Percentiles rank a stretch among this genome's conserved stretches.
Evolutionary conservation across 2,329 filamentous ascomycete genomes (phyloP).

Genomic region (Fusarium sp.): DNA sequence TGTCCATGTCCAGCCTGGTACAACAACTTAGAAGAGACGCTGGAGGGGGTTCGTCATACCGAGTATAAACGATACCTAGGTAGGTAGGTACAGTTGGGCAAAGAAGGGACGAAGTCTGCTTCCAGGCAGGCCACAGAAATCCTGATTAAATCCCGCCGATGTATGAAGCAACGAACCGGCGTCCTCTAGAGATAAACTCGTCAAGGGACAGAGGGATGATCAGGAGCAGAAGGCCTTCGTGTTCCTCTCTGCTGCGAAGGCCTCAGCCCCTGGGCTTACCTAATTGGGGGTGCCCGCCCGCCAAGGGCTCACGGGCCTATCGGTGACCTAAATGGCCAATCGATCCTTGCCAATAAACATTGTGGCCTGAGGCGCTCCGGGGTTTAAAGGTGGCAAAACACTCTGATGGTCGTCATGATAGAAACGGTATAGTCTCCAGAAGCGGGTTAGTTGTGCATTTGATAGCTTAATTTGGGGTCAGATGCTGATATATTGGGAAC

Average conservation of each 20-base stretch:
- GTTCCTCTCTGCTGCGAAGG: conserved; percentile 30
- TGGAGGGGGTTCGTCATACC: conserved; percentile 37
- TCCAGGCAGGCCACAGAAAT: conserved; percentile 52
- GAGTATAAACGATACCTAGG: conserved; percentile 40
- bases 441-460: neutral
- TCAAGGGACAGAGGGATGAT: conserved; percentile 34
- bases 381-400: conserved; percentile 1
- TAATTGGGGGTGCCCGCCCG: conserved; percentile 30
- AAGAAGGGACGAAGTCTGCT: conserved; percentile 52
- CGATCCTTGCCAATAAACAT: conserved; percentile 23
- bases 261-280: conserved; percentile 45
- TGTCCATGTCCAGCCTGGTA: conserved; percentile 8
- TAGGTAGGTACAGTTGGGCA: conserved; percentile 33
- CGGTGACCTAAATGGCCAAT: conserved; percentile 14
- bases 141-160: conserved; percentile 45
- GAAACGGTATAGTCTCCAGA: conserved; percentile 3
- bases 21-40: conserved; percentile 28
- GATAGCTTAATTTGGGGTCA: neutral
- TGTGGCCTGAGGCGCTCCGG: conserved; percentile 39
- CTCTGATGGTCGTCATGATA: neutral
- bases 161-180: conserved; percentile 43
- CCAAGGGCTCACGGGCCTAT: conserved; percentile 24
- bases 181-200: conserved; percentile 44
- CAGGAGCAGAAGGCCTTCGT: conserved; percentile 39
- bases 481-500: too few species aligned